These are phyloP conservation scores for Ascochyta fabae DNA, from an alignment of 2,329 filamentous ascomycete species.

Conservation along the genomic window DNA sequence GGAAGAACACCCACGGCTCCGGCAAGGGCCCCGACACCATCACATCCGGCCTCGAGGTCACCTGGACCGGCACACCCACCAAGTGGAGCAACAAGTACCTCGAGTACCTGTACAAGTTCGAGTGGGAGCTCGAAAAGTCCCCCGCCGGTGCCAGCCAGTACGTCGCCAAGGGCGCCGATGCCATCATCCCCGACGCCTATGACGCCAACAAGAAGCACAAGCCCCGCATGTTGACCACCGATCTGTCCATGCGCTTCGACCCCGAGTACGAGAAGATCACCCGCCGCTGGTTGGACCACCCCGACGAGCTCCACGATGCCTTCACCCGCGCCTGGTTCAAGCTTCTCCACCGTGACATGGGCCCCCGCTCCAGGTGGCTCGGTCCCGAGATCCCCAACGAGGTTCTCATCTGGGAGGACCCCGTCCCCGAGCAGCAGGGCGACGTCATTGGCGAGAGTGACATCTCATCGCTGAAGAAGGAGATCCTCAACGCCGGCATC, in stretches of 20 bases:
- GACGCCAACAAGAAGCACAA: slow-evolving; percentile 74
- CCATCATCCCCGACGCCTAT: slow-evolving; percentile 73
- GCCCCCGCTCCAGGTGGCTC: slow-evolving; percentile 72
- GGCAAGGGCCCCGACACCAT: slow-evolving; percentile 77
- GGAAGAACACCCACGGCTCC: slow-evolving; percentile 67
- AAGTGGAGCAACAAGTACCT: slow-evolving; percentile 79
- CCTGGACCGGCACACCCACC: slow-evolving; percentile 76
- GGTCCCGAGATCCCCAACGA: slow-evolving; percentile 77
- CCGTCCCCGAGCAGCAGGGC: slow-evolving; percentile 66
- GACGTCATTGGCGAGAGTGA: slow-evolving; percentile 68
- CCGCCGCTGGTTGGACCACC: slow-evolving; percentile 71
- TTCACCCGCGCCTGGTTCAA: slow-evolving; percentile 84
- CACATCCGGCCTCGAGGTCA: slow-evolving; percentile 79
- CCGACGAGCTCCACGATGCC: slow-evolving; percentile 70
- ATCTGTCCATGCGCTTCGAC: slow-evolving; percentile 75
- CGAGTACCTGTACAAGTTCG: slow-evolving; percentile 77
- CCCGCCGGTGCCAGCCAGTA: slow-evolving; percentile 80
- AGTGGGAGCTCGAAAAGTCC: slow-evolving; percentile 78
- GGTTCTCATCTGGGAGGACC: slow-evolving; percentile 76
- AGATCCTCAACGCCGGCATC: slow-evolving; percentile 69
- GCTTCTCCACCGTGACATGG: slow-evolving; percentile 80
- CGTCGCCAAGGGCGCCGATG: slow-evolving; percentile 72
- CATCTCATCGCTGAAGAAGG: slow-evolving; percentile 69
- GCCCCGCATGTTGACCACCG: slow-evolving; percentile 79
- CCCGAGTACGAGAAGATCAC: slow-evolving; percentile 78